Percentiles rank a stretch among this genome's conserved stretches.
Evolutionary conservation across 2,329 filamentous ascomycete species (phyloP).

Genomic region (Botrytis squamosa): DNA sequence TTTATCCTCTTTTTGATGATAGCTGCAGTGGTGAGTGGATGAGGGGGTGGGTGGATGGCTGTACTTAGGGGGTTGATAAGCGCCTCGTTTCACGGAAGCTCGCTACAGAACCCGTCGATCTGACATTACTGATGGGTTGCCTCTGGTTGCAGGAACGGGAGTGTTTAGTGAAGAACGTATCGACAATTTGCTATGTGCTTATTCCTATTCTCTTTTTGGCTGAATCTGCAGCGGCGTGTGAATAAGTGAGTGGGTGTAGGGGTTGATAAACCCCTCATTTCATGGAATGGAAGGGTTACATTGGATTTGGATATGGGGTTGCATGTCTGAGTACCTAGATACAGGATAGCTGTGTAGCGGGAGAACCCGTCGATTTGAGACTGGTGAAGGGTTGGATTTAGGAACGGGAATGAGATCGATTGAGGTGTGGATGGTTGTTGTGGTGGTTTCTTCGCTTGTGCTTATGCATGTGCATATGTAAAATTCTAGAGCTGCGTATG

Average conservation of each 20-base stretch:
- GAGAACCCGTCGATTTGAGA: not conserved
- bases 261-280: no score
- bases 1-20: not conserved
- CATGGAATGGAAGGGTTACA: no score
- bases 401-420: not conserved
- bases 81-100: not conserved
- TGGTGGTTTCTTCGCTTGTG: not conserved
- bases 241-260: no score
- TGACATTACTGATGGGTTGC: no score
- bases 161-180: no score
- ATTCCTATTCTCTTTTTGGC: no score
- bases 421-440: not conserved
- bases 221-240: no score
- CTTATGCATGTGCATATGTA: not conserved
- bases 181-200: no score
- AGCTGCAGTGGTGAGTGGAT: not conserved
- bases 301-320: not conserved
- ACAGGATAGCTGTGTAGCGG: not conserved
- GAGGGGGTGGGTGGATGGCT: no score
- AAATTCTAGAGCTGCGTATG: not conserved
- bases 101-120: no score
- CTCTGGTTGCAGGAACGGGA: no score
- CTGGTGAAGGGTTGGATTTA: not conserved
- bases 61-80: not conserved
- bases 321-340: no score